Evolutionary conservation across 2,329 filamentous ascomycete genomes (phyloP).

Genomic region (Paraphaeosphaeria minitans): DNA sequence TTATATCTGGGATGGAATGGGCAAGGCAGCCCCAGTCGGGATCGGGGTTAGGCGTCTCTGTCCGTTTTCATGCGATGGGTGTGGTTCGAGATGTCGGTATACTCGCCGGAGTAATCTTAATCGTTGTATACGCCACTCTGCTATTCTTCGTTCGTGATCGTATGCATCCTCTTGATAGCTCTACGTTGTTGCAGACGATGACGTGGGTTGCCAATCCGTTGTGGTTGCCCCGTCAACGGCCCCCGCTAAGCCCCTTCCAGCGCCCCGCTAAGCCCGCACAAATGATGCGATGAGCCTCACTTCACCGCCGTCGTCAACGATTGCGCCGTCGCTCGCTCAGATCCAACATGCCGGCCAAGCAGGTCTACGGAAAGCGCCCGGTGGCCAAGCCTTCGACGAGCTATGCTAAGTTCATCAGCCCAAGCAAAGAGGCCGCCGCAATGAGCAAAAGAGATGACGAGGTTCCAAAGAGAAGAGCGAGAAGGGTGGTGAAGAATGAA

Average conservation of each 20-base stretch:
- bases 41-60: background rate
- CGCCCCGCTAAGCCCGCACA: constrained; percentile 9
- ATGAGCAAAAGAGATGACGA: background rate
- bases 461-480: constrained; percentile 8
- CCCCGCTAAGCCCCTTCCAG: constrained; percentile 12
- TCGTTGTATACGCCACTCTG: background rate
- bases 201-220: background rate
- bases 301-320: background rate
- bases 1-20: background rate
- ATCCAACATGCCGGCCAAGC: constrained; percentile 38
- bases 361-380: constrained; percentile 49
- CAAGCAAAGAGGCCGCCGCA: background rate
- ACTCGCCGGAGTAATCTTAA: constrained; percentile 5
- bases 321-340: background rate
- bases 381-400: constrained; percentile 18
- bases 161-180: background rate
- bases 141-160: background rate
- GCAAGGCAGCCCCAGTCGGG: background rate
- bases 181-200: background rate
- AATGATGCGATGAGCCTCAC: constrained; percentile 4
- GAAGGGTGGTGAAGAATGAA: background rate
- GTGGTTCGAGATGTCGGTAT: background rate
- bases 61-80: background rate
- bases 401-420: constrained; percentile 34
- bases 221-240: constrained; percentile 16